phyloP scores from a whole-genome alignment of 208 protist genomes.

The Wallacemonas rigidus region DNA sequence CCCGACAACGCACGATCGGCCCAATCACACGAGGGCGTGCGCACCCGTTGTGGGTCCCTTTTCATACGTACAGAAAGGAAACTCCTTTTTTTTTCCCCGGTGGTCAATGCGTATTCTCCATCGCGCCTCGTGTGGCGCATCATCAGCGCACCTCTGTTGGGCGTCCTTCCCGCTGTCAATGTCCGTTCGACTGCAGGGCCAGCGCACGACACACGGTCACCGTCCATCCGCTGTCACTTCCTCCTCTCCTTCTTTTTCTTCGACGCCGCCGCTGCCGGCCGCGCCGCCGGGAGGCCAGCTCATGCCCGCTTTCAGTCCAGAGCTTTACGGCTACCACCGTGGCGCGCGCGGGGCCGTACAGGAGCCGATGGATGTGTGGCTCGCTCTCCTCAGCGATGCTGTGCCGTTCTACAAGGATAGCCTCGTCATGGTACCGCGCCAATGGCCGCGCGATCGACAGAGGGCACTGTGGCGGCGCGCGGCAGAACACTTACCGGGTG shows the following conservation, averaged over 20 bases:
- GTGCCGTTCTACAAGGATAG: conserved; percentile 81
- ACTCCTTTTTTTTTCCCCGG: no score
- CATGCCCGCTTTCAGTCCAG: conserved; percentile 42
- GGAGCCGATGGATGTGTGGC: conserved; percentile 75
- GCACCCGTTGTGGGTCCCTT: no score
- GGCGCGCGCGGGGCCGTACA: conserved; percentile 41
- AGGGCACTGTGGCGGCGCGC: conserved; percentile 39
- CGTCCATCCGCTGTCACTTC: not conserved
- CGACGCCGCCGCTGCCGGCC: not conserved
- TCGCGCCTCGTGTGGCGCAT: no score
- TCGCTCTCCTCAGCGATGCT: conserved; percentile 62
- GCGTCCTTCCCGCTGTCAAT: no score
- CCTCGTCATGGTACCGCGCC: conserved; percentile 63
- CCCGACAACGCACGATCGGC: no score
- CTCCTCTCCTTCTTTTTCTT: conserved; percentile 15
- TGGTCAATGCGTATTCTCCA: no score
- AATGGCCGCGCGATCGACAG: conserved; percentile 26
- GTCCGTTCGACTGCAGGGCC: no score
- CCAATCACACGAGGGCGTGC: no score
- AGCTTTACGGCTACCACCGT: conserved; percentile 57
- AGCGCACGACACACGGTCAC: no score
- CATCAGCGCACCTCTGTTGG: no score
- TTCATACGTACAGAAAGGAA: no score
- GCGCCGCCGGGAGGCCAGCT: conserved; percentile 19
- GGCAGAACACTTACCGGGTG: conserved; percentile 48